These are phyloP conservation scores for Xylaria hypoxylon DNA, from an alignment of 2,329 filamentous ascomycete species.

Conservation along the genomic window DNA sequence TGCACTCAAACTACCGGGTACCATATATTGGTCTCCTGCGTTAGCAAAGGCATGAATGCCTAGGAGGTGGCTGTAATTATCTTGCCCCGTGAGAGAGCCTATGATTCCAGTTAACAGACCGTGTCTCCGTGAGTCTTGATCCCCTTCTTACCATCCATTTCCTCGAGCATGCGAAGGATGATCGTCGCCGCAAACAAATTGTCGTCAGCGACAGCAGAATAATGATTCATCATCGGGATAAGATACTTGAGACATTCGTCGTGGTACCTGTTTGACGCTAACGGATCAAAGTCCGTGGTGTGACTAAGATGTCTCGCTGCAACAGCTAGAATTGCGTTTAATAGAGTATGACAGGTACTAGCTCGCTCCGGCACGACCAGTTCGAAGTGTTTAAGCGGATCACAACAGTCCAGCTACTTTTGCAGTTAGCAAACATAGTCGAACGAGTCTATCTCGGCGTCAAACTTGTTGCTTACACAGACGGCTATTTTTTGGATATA, in stretches of 20 bases:
- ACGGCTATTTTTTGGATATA: constrained; percentile 53
- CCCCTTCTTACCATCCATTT: constrained; percentile 52
- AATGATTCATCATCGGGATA: constrained; percentile 59
- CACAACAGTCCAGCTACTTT: constrained; percentile 50
- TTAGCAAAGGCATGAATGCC: constrained; percentile 62
- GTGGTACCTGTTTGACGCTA: constrained; percentile 65
- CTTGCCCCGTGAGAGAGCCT: constrained; percentile 58
- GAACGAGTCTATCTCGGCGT: neutral
- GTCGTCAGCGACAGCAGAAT: constrained; percentile 58
- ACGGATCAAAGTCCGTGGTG: constrained; percentile 59
- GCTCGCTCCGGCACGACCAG: constrained; percentile 65
- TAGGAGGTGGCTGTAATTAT: constrained; percentile 60
- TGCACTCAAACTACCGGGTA: constrained; percentile 58
- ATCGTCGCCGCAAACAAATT: constrained; percentile 65
- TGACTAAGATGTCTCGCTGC: constrained; percentile 66
- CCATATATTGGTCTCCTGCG: constrained; percentile 55
- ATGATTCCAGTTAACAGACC: constrained; percentile 40
- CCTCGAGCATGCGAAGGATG: constrained; percentile 65
- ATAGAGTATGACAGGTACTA: constrained; percentile 61
- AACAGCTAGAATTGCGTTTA: constrained; percentile 68
- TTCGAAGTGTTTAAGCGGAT: constrained; percentile 61
- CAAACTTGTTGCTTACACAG: constrained; percentile 47
- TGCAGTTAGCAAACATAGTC: constrained; percentile 35
- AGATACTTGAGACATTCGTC: constrained; percentile 64
- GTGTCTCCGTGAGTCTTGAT: constrained; percentile 15